These are phyloP conservation scores for Coemansia sp. DNA, from an alignment of 192 early-diverging fungal species.

Conservation along the genomic window DNA sequence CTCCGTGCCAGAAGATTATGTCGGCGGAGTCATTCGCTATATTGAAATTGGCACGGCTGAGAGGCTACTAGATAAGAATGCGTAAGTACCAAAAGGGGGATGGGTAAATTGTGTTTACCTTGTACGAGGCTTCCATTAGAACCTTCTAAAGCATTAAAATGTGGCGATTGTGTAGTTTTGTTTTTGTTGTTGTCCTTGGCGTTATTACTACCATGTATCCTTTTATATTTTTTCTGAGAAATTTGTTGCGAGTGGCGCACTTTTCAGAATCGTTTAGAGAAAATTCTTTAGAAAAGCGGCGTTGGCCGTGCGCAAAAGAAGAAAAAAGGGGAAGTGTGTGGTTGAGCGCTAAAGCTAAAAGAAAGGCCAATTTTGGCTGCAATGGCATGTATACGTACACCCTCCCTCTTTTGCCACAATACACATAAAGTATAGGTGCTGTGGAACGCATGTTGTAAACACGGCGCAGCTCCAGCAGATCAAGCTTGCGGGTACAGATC, in stretches of 20 bases:
- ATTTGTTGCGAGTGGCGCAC: too few species aligned
- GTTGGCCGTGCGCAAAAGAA: background rate
- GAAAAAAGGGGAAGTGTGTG: too few species aligned
- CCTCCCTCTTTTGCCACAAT: background rate
- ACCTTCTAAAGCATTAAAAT: too few species aligned
- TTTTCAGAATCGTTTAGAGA: too few species aligned
- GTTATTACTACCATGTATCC: constrained; percentile 2
- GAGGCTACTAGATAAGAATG: constrained; percentile 13
- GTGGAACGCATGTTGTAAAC: constrained; percentile 65
- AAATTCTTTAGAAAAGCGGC: background rate
- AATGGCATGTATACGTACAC: background rate
- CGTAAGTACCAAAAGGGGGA: constrained; percentile 32
- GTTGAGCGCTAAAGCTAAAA: too few species aligned
- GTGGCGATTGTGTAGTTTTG: too few species aligned
- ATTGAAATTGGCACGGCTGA: constrained; percentile 17
- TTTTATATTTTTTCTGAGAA: background rate
- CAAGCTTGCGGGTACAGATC: constrained; percentile 63
- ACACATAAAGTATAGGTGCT: constrained; percentile 48
- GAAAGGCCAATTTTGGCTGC: background rate
- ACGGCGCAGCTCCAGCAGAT: constrained; percentile 63
- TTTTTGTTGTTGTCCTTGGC: constrained; percentile 6
- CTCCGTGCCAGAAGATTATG: constrained; percentile 25
- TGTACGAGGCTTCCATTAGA: too few species aligned
- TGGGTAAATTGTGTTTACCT: too few species aligned
- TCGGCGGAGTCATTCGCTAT: constrained; percentile 27